Base-by-base conservation (phyloP, 257 asterid genomes). In the Eucommia ulmoides region DNA sequence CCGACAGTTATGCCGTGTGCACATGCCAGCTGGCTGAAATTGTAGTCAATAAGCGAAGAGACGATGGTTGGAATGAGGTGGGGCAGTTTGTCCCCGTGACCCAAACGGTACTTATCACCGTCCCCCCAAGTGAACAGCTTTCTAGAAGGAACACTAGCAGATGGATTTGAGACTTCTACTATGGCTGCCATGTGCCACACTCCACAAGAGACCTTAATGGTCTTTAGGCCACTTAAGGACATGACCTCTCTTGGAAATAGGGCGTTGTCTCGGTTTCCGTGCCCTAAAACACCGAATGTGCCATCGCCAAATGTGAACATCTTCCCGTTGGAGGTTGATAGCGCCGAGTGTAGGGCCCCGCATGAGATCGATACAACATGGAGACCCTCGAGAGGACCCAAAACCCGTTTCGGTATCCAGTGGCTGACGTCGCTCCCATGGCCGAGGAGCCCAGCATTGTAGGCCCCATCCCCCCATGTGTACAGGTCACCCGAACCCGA, bases 151-250 rank as follows among this genome's bases (percentile, higher is more conserved):
- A 61, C 72, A 0, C 69, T 53, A 49, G 52, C 45, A 20, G 60
- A 35, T 45, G 18, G 57, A 19, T 66, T 33, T 21, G 21, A 23
- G 20, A 42, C 48, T 52, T 70, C 80, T 26, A 88, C 94, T 38
- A 88, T 50, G 1, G 97, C 94, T 41, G 95, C 95, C 1, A 87
- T 82, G 74, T 88, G 97, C 97, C 97, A 88, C 45, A 60, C 78
- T 33, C 97, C 97, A 60, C 97, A 88, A 44, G 93, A 81, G 49
- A 80, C 97, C 47, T 59, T 73, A 48, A 68, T 20, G 0, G 84
- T 61, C 51, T 55, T 63, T 16, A 67, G 44, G 10, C 89, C 94
- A 50, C 71, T 66, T 45, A 88, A 69, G 53, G 69, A 58, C 50
- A 79, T 80, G n/a, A 88, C 97, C 65, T 77, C 87, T 8, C 82